A percentile compares a stretch with the other conserved stretches of the same genome.
Conservation (phyloP, 768 basidiomycete species). For the Pleurotus giganteus region DNA sequence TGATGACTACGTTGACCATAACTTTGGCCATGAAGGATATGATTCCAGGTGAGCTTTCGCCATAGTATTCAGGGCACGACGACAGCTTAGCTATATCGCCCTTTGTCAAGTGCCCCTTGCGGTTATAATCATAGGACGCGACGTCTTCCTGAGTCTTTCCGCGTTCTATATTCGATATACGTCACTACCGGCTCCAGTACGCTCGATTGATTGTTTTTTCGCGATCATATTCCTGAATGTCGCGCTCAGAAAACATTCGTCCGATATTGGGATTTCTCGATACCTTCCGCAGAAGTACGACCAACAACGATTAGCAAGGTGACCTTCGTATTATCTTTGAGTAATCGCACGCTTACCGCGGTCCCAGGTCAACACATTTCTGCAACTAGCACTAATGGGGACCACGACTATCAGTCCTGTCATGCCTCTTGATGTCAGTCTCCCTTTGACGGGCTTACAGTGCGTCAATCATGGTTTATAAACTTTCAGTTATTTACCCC, state of each 20-base stretch:
- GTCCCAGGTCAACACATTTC: conserved; percentile 80
- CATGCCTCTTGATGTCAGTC: conserved; percentile 54
- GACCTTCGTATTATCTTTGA: conserved; percentile 2
- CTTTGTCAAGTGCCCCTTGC: conserved; percentile 71
- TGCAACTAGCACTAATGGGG: conserved; percentile 92
- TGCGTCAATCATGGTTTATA: conserved; percentile 41
- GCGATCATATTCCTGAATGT: conserved; percentile 7
- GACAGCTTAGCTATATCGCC: neutral
- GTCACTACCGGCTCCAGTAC: conserved; percentile 81
- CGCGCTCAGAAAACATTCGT: conserved; percentile 75
- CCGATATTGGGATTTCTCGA: conserved; percentile 95
- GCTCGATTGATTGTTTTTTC: conserved; percentile 24
- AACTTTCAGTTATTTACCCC: neutral
- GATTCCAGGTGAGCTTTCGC: conserved; percentile 67
- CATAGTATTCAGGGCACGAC: neutral
- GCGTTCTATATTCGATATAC: conserved; percentile 95
- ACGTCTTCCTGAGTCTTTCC: conserved; percentile 79
- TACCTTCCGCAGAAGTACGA: conserved; percentile 92
- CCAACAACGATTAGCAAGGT: conserved; percentile 96
- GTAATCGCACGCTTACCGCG: neutral
- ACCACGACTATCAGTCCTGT: conserved; percentile 83
- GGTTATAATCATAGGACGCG: conserved; percentile 83
- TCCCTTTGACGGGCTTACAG: conserved; percentile 70
- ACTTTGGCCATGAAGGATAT: conserved; percentile 82
- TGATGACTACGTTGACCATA: conserved; percentile 92